Conservation (phyloP, 2,329 filamentous ascomycete species). For the Aspergillus sp. region DNA sequence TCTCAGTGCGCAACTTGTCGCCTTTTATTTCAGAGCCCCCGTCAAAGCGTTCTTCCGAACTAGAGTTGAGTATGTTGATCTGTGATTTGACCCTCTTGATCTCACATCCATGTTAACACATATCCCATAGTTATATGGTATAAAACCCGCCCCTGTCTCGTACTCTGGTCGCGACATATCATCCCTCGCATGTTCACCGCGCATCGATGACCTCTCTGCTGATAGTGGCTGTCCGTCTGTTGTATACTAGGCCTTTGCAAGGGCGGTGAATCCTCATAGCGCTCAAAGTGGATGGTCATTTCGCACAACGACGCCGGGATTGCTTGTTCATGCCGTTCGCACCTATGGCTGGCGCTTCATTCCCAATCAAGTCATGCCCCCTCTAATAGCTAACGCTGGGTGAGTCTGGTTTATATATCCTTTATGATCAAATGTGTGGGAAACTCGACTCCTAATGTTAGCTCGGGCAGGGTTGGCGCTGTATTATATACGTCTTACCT, state of each 20-base stretch:
- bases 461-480: slow-evolving; percentile 51
- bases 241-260: slow-evolving; percentile 54
- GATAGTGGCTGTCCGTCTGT: neutral
- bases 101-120: neutral
- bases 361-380: slow-evolving; percentile 62
- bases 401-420: slow-evolving; percentile 25
- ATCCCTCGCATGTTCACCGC: neutral
- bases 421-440: neutral
- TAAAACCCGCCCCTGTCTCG: neutral
- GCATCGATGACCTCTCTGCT: neutral
- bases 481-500: slow-evolving; percentile 64
- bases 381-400: slow-evolving; percentile 61
- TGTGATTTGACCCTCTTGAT: neutral
- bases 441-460: neutral
- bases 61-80: slow-evolving; percentile 69
- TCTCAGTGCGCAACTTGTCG: slow-evolving; percentile 75
- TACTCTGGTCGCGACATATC: neutral
- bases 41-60: slow-evolving; percentile 92
- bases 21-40: slow-evolving; percentile 88
- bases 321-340: slow-evolving; percentile 59
- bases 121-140: slow-evolving; percentile 50
- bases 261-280: slow-evolving; percentile 59
- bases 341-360: slow-evolving; percentile 64
- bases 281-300: slow-evolving; percentile 53
- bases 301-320: slow-evolving; percentile 59